Conservation (phyloP, 257 asterid species). For the Nicotiana knightiana region DNA sequence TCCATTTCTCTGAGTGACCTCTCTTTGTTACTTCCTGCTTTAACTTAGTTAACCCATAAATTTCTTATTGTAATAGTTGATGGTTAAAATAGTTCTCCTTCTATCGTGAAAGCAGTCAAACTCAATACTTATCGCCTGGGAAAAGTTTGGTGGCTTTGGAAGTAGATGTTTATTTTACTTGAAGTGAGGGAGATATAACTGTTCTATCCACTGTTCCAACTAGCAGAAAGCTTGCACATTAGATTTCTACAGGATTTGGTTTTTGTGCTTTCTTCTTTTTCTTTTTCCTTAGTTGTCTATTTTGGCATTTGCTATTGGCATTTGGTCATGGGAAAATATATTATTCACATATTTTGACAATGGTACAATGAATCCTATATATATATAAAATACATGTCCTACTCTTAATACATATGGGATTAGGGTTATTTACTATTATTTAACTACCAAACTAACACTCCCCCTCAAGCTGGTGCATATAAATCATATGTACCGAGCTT, state of each 20-base stretch:
- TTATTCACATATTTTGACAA: too few species aligned
- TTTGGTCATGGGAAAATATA: neutral
- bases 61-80: neutral
- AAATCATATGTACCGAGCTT: too few species aligned
- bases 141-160: neutral
- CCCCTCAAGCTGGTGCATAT: too few species aligned
- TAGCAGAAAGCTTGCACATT: neutral
- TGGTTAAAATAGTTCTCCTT: neutral
- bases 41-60: neutral
- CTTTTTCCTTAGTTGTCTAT: too few species aligned
- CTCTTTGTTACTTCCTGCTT: neutral
- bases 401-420: too few species aligned
- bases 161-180: neutral
- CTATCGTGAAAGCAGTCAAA: neutral
- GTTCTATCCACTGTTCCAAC: neutral
- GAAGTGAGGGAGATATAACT: neutral
- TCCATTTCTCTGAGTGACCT: neutral
- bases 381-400: too few species aligned
- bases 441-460: too few species aligned
- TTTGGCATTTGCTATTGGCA: too few species aligned
- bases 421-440: too few species aligned
- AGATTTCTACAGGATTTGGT: neutral
- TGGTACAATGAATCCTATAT: too few species aligned
- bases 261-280: neutral
- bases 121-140: neutral